These are phyloP conservation scores for Geotrichum bryndzae DNA, from an alignment of 1,139 yeast species.

Conservation along the genomic window DNA sequence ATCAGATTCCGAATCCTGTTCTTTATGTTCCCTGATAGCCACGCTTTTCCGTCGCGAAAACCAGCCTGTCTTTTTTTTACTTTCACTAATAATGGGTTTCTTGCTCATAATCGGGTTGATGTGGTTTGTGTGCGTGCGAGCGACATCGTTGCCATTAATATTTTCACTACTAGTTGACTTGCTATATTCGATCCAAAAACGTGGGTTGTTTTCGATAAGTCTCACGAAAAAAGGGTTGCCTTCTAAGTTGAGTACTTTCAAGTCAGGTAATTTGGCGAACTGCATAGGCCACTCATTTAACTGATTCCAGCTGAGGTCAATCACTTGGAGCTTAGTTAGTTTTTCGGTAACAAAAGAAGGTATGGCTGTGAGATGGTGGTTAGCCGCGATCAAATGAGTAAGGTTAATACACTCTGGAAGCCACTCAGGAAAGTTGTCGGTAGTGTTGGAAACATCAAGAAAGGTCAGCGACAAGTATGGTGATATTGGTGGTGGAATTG, in stretches of 20 bases:
- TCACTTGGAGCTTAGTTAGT: not conserved
- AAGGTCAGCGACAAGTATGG: not conserved
- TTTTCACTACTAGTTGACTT: not conserved
- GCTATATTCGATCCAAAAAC: not conserved
- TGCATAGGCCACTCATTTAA: not conserved
- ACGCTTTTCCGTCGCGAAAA: not conserved
- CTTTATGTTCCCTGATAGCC: not conserved
- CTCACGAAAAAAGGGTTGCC: not conserved
- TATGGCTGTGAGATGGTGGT: not conserved
- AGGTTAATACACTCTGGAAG: not conserved
- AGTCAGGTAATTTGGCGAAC: not conserved
- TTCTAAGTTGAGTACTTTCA: not conserved
- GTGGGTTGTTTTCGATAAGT: not conserved
- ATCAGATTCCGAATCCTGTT: not conserved
- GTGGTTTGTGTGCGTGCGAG: not conserved
- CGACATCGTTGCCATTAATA: not conserved
- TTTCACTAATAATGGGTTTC: not conserved
- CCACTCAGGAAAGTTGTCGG: not conserved
- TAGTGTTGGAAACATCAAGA: not conserved
- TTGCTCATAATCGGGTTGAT: not conserved
- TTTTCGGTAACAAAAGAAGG: not conserved
- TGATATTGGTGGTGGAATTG: not conserved
- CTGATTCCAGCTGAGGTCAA: not conserved
- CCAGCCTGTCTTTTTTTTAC: not conserved
- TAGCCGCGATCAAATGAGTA: not conserved